phyloP scores from a whole-genome alignment of 1,284 basidiomycete species.

The Fereydounia khargensis region DNA sequence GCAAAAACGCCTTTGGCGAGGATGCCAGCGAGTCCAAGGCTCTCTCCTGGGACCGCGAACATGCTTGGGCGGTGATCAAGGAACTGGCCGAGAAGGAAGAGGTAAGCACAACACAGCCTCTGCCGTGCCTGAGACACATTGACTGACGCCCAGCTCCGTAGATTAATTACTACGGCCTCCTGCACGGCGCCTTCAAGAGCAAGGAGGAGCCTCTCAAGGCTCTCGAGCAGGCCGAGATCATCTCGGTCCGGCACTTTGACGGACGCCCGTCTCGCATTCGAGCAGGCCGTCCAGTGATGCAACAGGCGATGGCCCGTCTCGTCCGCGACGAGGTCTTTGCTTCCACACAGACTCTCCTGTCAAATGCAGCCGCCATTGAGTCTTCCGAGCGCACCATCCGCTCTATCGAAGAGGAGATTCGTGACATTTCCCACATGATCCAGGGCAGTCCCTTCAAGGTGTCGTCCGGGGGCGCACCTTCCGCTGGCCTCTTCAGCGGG shows the following conservation, averaged over 20 bases:
- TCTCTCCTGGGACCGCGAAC: conserved; percentile 78
- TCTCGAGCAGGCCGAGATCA: conserved; percentile 86
- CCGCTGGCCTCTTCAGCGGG: not conserved
- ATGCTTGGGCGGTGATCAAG: conserved; percentile 83
- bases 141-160: too few relatives aligned
- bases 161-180: conserved; percentile 73
- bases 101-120: too few relatives aligned
- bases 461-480: conserved; percentile 26
- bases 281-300: conserved; percentile 86
- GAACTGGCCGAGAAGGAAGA: conserved; percentile 70
- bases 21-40: conserved; percentile 78
- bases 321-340: conserved; percentile 76
- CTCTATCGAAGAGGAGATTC: conserved; percentile 74
- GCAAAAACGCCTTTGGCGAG: conserved; percentile 90
- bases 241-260: conserved; percentile 73
- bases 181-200: conserved; percentile 86
- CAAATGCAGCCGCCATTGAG: conserved; percentile 62
- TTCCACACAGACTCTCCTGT: conserved; percentile 73
- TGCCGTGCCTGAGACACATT: too few relatives aligned
- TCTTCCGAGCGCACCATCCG: conserved; percentile 69
- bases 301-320: conserved; percentile 77
- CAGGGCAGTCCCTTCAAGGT: conserved; percentile 55
- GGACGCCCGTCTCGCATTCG: conserved; percentile 82
- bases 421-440: conserved; percentile 41
- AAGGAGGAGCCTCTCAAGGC: conserved; percentile 76